Evolutionary conservation across 106 monocot genomes (phyloP).

Genomic region (Acorus gramineus): DNA sequence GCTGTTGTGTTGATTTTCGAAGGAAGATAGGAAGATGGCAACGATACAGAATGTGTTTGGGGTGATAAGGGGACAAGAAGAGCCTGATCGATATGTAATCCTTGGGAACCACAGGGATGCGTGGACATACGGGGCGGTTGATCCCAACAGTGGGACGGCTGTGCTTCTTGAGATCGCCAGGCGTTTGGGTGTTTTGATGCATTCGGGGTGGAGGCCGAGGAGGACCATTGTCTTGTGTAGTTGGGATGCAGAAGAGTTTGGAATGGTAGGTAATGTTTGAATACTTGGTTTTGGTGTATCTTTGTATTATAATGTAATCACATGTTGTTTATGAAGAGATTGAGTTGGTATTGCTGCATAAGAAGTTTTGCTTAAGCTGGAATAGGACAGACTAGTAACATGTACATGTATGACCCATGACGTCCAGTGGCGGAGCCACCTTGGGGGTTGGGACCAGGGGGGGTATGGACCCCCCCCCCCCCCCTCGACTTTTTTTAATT

Average conservation of each 20-base stretch:
- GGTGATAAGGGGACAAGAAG: slow-evolving; percentile 55
- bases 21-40: slow-evolving; percentile 69
- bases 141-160: slow-evolving; percentile 95
- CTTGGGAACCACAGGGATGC: slow-evolving; percentile 98
- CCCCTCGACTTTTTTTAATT: no score
- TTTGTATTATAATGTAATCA: no score
- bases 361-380: no score
- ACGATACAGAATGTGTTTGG: slow-evolving; percentile 59
- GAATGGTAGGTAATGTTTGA: slow-evolving; percentile 45
- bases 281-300: background rate
- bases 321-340: no score
- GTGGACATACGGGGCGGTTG: slow-evolving; percentile 98
- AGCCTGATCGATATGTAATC: slow-evolving; percentile 79
- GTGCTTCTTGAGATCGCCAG: slow-evolving; percentile 64
- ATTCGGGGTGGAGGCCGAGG: slow-evolving; percentile 74
- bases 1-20: slow-evolving; percentile 11
- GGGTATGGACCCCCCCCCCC: no score
- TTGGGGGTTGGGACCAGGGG: no score
- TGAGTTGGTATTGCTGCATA: no score
- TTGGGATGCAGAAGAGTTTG: slow-evolving; percentile 99
- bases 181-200: slow-evolving; percentile 40
- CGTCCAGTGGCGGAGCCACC: no score
- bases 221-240: slow-evolving; percentile 84
- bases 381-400: no score
- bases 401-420: no score